Evolutionary conservation across 306 rosid species (phyloP).

Genomic region (Calophaca sinica): DNA sequence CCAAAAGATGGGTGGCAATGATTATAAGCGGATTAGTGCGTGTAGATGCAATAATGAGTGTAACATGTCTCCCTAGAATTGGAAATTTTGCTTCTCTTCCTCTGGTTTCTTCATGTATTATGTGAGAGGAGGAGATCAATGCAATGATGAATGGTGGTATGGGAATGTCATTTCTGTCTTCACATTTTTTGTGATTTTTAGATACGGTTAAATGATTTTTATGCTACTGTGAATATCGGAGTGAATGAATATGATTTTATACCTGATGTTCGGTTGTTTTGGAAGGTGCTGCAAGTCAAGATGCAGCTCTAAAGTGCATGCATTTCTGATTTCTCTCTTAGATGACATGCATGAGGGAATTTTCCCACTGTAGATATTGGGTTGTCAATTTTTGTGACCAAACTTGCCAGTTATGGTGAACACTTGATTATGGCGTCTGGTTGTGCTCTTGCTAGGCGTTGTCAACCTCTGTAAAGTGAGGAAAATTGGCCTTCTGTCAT

Average conservation of each 20-base stretch:
- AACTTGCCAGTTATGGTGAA: no score
- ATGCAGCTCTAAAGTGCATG: background rate
- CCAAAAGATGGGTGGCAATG: background rate
- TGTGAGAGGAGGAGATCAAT: constrained; percentile 38
- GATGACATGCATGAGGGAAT: no score
- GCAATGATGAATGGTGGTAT: constrained; percentile 36
- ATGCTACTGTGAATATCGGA: constrained; percentile 10
- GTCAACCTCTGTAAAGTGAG: no score
- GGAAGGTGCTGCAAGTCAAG: constrained; percentile 15
- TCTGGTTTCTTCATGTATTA: constrained; percentile 30
- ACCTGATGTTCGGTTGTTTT: constrained; percentile 23
- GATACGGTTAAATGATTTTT: constrained; percentile 2
- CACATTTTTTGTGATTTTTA: background rate
- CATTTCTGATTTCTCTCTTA: no score
- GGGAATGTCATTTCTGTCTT: constrained; percentile 19
- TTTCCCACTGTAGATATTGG: no score
- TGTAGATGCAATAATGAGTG: constrained; percentile 23
- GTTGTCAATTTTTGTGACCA: no score
- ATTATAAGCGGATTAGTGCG: constrained; percentile 19
- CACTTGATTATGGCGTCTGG: no score
- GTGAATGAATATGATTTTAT: background rate
- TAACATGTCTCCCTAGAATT: constrained; percentile 17
- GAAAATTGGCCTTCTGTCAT: no score
- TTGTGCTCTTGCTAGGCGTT: no score
- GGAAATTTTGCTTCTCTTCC: constrained; percentile 11